Evolutionary conservation across 345 rosid species (phyloP), one percentile per base, ranked within the genome.

Genomic region (Kandelia obovata): DNA sequence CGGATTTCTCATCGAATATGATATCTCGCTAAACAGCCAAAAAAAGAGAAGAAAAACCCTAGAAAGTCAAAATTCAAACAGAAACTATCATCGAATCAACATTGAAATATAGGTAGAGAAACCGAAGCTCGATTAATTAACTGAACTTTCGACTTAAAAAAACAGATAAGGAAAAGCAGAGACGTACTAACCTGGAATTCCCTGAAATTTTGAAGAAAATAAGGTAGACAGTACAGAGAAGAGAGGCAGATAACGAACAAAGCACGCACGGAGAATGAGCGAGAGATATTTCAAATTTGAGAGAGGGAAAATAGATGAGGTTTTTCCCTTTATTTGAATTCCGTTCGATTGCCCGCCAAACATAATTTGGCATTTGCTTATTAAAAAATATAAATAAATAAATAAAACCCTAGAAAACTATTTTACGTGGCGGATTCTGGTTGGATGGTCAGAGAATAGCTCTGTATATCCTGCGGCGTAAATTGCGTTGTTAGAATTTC

Each of bases 341-440:
- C 23, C 80, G 64, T 71, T 56, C 32, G 49, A 65, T 64, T 82
- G 90, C 89, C 90, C 95, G 97, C 97, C 95, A 91, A 88, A 82
- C 62, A 67, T 77, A 51, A 47, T 5, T 10, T 11, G 43, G 56
- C 17, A 7, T 52, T 56, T 60, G 67, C 71, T 31, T 27, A 60
- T n/a, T 46, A 31, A 60, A 69, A 74, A 52, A 52, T 21, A 21
- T 21, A 21, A 21, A 21, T 21, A 21, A 21, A 21, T 21, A 26
- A 21, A 21, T 0, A 13, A 21, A 21, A 21, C 1, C 5, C 28
- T 56, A 21, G 28, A 3, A 10, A 10, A 26, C 59, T 34, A 11
- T 10, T 6, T 1, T 1, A 81, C 92, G 87, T 85, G 95, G 83
- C 68, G 52, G 9, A 5, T 35, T 66, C 3, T 65, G 1, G 71